A percentile compares a stretch with the other conserved stretches of the same genome.
phyloP scores from a whole-genome alignment of 2,329 filamentous ascomycete species.

The Aspergillus sp. region DNA sequence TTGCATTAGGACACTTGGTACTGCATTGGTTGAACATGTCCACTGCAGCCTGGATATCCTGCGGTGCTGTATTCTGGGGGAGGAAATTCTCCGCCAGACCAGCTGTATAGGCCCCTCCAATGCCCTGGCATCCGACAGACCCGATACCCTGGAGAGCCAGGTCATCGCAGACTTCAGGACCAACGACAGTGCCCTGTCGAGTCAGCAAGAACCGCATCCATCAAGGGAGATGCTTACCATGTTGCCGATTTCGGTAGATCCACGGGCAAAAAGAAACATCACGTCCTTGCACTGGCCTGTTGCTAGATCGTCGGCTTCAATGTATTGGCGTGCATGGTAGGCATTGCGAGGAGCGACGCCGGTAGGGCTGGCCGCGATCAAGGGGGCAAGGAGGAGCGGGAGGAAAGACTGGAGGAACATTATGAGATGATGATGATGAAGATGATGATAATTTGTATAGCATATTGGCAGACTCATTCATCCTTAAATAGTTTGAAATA shows the following conservation, averaged over 20 bases:
- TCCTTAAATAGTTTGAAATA: too few species aligned
- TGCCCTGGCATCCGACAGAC: conserved; percentile 38
- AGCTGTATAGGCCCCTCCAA: conserved; percentile 39
- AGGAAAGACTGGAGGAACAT: conserved; percentile 11
- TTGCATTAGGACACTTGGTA: conserved; percentile 41
- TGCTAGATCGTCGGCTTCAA: conserved; percentile 31
- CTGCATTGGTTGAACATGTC: conserved; percentile 37
- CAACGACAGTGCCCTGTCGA: conserved; percentile 23
- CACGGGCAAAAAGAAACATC: conserved; percentile 39
- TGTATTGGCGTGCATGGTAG: conserved; percentile 5
- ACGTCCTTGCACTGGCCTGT: conserved; percentile 30
- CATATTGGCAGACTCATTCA: too few species aligned
- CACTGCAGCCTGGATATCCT: conserved; percentile 36
- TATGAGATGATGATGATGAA: not conserved
- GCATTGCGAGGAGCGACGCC: not conserved
- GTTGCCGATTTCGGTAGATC: conserved; percentile 37
- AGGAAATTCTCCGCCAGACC: conserved; percentile 33
- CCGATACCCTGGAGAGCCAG: conserved; percentile 17
- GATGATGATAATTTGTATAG: too few species aligned
- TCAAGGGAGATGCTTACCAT: conserved; percentile 18
- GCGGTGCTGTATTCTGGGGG: conserved; percentile 31
- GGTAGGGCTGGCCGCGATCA: conserved; percentile 10
- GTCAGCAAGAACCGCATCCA: not conserved
- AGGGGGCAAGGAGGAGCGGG: conserved; percentile 6
- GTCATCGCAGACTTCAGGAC: conserved; percentile 21